Base-by-base conservation (phyloP, 495 filamentous ascomycete species). In the Chaetomium cochliodes region DNA sequence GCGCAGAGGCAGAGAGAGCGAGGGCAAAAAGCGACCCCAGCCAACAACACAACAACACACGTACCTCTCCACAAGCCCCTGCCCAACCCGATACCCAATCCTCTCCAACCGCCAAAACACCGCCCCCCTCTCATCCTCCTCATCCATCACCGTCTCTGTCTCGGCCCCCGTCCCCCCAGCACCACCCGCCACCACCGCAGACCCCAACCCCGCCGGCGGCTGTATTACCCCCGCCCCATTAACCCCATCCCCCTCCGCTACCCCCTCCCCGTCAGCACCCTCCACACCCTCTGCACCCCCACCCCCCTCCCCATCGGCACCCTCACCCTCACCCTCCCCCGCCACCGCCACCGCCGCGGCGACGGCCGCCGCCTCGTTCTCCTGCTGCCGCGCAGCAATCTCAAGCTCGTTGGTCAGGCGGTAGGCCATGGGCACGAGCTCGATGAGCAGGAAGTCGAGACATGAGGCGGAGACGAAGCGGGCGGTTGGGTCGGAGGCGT, bases 401-500 rank as follows among this genome's bases (percentile, higher is more conserved):
- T 83, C 81, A 8, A 88, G 76, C 65, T 88, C 80, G 70, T 80
- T 77, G 15, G 86, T 83, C 37, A 98, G 76, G 59, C 94, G 86
- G 75, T 94, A 92, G 4, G 96, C 90, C 85, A 97, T 89, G 51
- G 94, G 94, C 28, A 98, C 94, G 57, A 98, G 83, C 79, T 98
- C 94, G 70, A 98, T 97, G 65, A 98, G 84, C 16, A 98, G 86
- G 65, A 98, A 87, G 72, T 98, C 94, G 62, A 98, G 85, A 66
- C 88, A 90, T 39, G 93, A 91, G 41, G 89, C 85, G 75, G 82
- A 87, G 56, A 96, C 80, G 79, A 92, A 90, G 59, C 87, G 87
- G 42, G 90, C 87, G 66, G 82, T 83, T 2, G 91, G 89, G 75
- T 97, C 93, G 46, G 86, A 86, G 72, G 86, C 77, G 73, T 86